Evolutionary conservation across 805 yeast species (phyloP).

Genomic region (Suhomyces pyralidae): DNA sequence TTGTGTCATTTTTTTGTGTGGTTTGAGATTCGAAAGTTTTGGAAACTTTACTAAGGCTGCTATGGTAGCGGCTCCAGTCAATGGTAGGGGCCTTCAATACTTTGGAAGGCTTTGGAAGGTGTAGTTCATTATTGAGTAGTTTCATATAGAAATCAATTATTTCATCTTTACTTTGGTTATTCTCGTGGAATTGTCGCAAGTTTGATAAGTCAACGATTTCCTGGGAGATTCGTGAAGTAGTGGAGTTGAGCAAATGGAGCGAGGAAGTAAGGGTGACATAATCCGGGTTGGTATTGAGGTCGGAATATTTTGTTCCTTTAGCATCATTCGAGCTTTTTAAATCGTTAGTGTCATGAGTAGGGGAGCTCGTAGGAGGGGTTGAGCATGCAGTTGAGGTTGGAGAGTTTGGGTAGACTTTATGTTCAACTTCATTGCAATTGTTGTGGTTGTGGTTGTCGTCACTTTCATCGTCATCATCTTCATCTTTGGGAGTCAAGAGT

Average conservation of each 20-base stretch:
- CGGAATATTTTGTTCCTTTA: conserved; percentile 1
- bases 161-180: conserved; percentile 18
- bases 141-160: conserved; percentile 32
- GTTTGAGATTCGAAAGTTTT: conserved; percentile 12
- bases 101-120: conserved; percentile 33
- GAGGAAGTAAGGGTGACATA: conserved; percentile 34
- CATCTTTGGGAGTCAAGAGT: conserved; percentile 42
- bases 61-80: conserved; percentile 39
- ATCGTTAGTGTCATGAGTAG: conserved; percentile 6
- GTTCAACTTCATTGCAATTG: not conserved
- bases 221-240: conserved; percentile 20
- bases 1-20: conserved; percentile 5
- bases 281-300: conserved; percentile 31
- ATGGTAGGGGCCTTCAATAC: conserved; percentile 33
- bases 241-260: conserved; percentile 25
- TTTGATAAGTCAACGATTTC: conserved; percentile 32
- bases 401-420: not conserved
- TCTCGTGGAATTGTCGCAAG: conserved; percentile 21
- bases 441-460: conserved; percentile 12
- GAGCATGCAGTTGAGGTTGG: conserved; percentile 6
- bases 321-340: not conserved
- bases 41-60: conserved; percentile 23
- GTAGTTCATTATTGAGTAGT: conserved; percentile 29
- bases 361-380: conserved; percentile 8
- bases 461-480: conserved; percentile 30